Conservation (phyloP, 1,284 basidiomycete genomes). For the Entoloma clypeatum region DNA sequence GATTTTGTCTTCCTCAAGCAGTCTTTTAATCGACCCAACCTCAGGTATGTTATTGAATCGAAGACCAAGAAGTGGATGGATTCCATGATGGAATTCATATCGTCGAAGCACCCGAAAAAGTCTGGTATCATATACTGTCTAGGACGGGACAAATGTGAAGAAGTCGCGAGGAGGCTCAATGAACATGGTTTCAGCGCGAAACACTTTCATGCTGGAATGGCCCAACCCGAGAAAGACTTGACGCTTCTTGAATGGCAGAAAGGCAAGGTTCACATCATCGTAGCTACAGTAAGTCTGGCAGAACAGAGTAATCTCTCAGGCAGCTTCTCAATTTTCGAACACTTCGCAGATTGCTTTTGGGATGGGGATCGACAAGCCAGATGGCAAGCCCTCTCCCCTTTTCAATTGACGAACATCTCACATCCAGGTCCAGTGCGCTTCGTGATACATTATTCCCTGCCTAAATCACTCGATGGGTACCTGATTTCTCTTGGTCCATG, state of each 20-base stretch:
- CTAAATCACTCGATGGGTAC: conserved; percentile 46
- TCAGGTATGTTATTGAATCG: conserved; percentile 75
- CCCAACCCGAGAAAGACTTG: conserved; percentile 57
- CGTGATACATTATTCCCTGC: conserved; percentile 44
- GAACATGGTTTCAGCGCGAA: conserved; percentile 57
- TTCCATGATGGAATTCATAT: conserved; percentile 76
- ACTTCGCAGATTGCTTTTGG: conserved; percentile 78
- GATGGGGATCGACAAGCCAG: conserved; percentile 94
- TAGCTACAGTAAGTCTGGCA: conserved; percentile 75
- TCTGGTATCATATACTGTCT: conserved; percentile 90
- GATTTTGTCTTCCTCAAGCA: conserved; percentile 62
- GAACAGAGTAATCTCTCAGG: too few relatives aligned
- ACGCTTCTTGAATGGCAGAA: conserved; percentile 76
- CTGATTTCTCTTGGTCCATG: conserved; percentile 8
- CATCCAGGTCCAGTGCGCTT: conserved; percentile 38
- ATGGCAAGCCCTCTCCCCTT: conserved; percentile 30
- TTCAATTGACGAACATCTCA: conserved; percentile 4
- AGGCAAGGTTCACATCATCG: conserved; percentile 77
- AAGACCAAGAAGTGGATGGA: conserved; percentile 57
- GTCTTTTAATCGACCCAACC: conserved; percentile 92
- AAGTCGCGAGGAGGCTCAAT: conserved; percentile 56
- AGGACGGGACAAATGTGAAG: conserved; percentile 73
- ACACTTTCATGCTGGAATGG: conserved; percentile 88
- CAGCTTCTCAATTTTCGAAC: conserved; percentile 10
- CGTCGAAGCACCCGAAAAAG: conserved; percentile 49